Conservation (phyloP, 345 rosid species). For the Euphorbia tirucalli region DNA sequence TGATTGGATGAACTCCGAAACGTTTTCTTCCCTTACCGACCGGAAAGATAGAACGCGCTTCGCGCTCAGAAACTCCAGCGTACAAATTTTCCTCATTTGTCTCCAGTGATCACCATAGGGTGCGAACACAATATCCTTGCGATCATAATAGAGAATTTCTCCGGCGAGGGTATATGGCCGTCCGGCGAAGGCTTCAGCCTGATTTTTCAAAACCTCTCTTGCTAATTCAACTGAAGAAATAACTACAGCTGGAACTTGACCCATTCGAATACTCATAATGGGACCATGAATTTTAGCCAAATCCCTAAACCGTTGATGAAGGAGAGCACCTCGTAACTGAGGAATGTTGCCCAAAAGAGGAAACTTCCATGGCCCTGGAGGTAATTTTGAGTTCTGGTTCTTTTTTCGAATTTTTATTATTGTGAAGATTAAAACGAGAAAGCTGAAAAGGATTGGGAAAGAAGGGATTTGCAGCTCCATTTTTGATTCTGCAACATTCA, state of each 20-base stretch:
- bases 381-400: neutral
- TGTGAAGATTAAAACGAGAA: neutral
- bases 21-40: constrained; percentile 7
- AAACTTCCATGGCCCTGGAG: neutral
- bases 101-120: neutral
- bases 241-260: neutral
- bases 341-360: neutral
- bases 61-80: neutral
- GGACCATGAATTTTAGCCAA: neutral
- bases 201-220: neutral
- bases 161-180: neutral
- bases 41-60: neutral
- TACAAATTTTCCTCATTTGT: neutral
- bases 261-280: neutral
- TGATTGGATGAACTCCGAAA: neutral
- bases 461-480: neutral
- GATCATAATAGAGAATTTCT: neutral
- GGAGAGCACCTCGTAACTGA: neutral
- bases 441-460: neutral
- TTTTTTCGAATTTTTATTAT: neutral
- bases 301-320: neutral
- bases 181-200: neutral
- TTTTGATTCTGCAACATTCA: too few species aligned
- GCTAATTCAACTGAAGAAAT: neutral
- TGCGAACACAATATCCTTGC: neutral